Evolutionary conservation across 129 eudicot genomes (phyloP), one percentile per base, ranked within the genome.

Genomic region (Tagetes erecta): DNA sequence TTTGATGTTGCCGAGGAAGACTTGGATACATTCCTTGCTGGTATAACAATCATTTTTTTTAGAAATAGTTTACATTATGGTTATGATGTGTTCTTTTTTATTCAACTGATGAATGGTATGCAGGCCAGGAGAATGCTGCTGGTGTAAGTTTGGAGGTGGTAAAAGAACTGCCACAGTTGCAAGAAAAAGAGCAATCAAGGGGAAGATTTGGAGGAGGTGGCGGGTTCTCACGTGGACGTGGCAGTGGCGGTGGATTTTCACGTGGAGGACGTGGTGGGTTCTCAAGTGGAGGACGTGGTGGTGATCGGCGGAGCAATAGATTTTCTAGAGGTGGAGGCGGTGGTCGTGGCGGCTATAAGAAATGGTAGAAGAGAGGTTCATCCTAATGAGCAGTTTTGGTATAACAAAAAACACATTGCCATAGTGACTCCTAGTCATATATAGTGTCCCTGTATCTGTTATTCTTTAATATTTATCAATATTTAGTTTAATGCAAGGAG

Each of bases 91-190:
- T 20, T 59, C 8, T n/a, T 57, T 42, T 3, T 44, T 40, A 30
- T 47, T 36, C n/a, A 11, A 59, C 57, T 8, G 0, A 20, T 52
- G 8, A 53, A 53, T 1, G 33, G 33, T 58, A 33, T 66, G 56
- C 83, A 92, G 97, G 93, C 50, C 86, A 83, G 77, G 84, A 85
- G 70, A 92, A 86, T 83, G 96, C 97, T 9, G 76, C 86, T 1
- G 91, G 86, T 66, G 89, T 86, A 72, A 92, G 81, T 73, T 71
- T 92, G 76, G 84, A 85, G 81, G 91, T 89, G 49, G 97, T 92
- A 13, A 89, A 77, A 71, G 80, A 83, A 58, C 82, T 89, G 80
- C 97, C 97, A 14, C 74, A 55, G 11, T 71, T 92, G 78, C 96
- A 92, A 78, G 96, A 89, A 59, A 87, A 83, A 77, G 96, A 87